These are phyloP conservation scores for Lichtheimia corymbifera DNA, from an alignment of 371 early-diverging fungal genomes.

Conservation along the genomic window DNA sequence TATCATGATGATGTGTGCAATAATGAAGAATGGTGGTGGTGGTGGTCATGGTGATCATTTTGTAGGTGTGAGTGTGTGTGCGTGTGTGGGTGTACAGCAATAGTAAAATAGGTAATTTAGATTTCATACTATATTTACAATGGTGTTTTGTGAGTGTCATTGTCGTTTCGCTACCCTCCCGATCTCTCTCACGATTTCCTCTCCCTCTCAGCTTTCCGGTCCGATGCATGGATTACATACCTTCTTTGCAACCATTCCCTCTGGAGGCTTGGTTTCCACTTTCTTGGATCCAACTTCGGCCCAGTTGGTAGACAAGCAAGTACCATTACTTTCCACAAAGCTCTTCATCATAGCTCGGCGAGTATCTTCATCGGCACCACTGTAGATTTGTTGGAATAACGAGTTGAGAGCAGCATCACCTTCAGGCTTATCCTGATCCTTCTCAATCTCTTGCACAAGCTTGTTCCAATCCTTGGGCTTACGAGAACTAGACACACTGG, in stretches of 20 bases:
- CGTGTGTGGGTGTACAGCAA: too few species aligned
- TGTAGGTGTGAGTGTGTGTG: too few species aligned
- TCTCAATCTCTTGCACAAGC: slow-evolving; percentile 63
- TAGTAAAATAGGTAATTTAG: too few species aligned
- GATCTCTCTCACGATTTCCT: not conserved
- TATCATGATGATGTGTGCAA: too few species aligned
- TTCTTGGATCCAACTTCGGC: slow-evolving; percentile 80
- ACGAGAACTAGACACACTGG: slow-evolving; percentile 36
- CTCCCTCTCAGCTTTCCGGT: too few species aligned
- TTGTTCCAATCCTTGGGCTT: slow-evolving; percentile 84
- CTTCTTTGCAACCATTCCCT: slow-evolving; percentile 84
- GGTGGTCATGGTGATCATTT: too few species aligned
- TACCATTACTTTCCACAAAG: slow-evolving; percentile 95
- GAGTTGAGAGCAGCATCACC: slow-evolving; percentile 88
- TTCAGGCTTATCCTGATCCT: slow-evolving; percentile 78
- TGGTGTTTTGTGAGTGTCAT: too few species aligned
- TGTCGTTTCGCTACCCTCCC: not conserved
- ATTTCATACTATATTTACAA: too few species aligned
- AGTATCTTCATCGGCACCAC: slow-evolving; percentile 90
- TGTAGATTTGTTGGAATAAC: slow-evolving; percentile 91
- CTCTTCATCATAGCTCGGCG: slow-evolving; percentile 98
- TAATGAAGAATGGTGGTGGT: too few species aligned
- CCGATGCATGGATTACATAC: slow-evolving; percentile 7
- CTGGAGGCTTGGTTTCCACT: slow-evolving; percentile 89
- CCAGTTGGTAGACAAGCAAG: slow-evolving; percentile 97